A percentile compares a stretch with the other conserved stretches of the same genome.
Conservation (phyloP, 371 early-diverging fungal genomes). For the Mortierella polycephala region DNA sequence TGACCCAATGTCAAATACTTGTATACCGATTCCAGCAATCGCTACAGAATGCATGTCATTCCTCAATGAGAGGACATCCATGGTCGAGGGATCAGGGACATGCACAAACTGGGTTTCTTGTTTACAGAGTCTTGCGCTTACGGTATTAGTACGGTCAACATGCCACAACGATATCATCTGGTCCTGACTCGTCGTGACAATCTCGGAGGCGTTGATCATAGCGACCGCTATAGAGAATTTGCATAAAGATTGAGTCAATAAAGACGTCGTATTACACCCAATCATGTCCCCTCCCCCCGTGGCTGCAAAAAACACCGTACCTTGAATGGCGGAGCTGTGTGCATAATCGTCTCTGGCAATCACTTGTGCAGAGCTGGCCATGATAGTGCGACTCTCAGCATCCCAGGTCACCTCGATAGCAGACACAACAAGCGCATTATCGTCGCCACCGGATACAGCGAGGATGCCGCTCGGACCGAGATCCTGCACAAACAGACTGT, state of each 20-base stretch:
- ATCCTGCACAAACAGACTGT: conserved; percentile 56
- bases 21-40: conserved; percentile 65
- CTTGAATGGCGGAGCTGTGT: conserved; percentile 69
- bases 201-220: conserved; percentile 38
- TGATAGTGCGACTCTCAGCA: conserved; percentile 12
- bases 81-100: conserved; percentile 71
- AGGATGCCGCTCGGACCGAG: conserved; percentile 45
- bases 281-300: background rate
- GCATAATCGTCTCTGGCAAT: conserved; percentile 58
- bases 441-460: conserved; percentile 69
- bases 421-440: conserved; percentile 63
- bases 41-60: conserved; percentile 49
- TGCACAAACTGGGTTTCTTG: conserved; percentile 61
- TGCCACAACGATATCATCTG: conserved; percentile 67
- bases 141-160: conserved; percentile 23
- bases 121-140: conserved; percentile 43
- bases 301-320: conserved; percentile 20
- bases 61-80: conserved; percentile 54
- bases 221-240: conserved; percentile 53
- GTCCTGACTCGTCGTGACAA: conserved; percentile 66
- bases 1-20: conserved; percentile 40
- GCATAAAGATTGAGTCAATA: conserved; percentile 2
- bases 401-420: conserved; percentile 34
- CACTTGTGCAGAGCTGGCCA: conserved; percentile 24
- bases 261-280: background rate